A percentile compares a stretch with the other conserved stretches of the same genome.
These are phyloP conservation scores for Artemisia annua DNA, from an alignment of 129 eudicot genomes.

Conservation along the genomic window DNA sequence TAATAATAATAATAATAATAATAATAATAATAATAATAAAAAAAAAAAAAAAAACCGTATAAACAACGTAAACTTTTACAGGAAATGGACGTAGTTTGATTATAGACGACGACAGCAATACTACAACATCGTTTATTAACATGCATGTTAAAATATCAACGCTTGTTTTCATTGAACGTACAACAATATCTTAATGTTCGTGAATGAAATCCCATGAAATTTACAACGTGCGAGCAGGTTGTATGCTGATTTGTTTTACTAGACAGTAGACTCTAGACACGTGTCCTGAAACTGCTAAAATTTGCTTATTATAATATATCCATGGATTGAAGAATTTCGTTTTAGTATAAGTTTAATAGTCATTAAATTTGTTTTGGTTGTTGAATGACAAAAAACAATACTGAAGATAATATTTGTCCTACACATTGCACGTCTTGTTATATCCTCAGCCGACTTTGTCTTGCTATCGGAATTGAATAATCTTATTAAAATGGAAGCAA, in stretches of 20 bases:
- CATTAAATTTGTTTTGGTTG: not conserved
- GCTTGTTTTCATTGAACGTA: not conserved
- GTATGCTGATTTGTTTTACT: constrained; percentile 15
- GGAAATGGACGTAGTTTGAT: no score
- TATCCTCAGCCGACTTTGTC: constrained; percentile 7
- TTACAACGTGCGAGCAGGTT: constrained; percentile 53
- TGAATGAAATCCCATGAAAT: constrained; percentile 19
- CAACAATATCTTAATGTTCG: constrained; percentile 7
- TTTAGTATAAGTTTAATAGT: not conserved
- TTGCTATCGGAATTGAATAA: not conserved
- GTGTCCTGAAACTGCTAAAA: not conserved
- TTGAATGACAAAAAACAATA: not conserved
- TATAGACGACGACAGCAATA: no score
- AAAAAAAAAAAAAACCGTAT: no score
- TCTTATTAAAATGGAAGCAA: no score
- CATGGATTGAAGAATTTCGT: constrained; percentile 1
- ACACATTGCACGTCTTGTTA: constrained; percentile 12
- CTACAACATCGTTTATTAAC: no score
- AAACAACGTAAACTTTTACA: no score
- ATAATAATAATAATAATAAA: no score
- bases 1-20: no score
- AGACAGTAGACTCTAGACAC: constrained; percentile 6
- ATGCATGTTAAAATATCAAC: no score
- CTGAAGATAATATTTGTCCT: not conserved
- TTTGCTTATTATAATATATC: not conserved